phyloP scores from a whole-genome alignment of 768 basidiomycete genomes.

The Fomitopsis serialis region DNA sequence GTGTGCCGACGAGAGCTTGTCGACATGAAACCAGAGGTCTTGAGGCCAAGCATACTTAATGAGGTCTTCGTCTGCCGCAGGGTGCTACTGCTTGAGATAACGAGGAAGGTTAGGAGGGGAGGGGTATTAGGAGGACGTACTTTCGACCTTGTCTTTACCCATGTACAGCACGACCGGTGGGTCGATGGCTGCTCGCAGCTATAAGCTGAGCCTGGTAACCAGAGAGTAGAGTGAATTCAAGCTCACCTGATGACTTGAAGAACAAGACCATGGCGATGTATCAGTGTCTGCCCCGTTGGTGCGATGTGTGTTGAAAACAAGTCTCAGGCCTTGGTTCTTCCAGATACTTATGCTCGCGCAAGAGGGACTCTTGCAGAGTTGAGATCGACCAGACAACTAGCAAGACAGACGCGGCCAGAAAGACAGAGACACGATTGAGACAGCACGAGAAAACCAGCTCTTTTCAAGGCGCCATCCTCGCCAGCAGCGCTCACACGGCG shows the following conservation, averaged over 20 bases:
- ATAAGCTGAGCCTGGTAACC: background rate
- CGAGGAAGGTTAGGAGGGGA: background rate
- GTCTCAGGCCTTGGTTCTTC: no score
- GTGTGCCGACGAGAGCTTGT: constrained; percentile 94
- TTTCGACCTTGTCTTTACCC: constrained; percentile 97
- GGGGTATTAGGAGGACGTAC: constrained; percentile 43
- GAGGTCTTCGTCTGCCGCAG: constrained; percentile 78
- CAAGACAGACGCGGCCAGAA: no score
- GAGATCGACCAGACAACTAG: no score
- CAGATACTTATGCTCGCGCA: no score
- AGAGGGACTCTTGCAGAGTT: no score
- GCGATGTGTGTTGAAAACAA: no score
- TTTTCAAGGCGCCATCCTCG: no score
- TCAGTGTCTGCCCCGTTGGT: no score
- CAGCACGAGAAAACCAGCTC: no score
- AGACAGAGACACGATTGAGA: no score
- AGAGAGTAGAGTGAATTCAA: background rate
- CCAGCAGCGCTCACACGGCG: no score
- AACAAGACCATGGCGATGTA: constrained; percentile 42
- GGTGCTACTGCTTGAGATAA: background rate
- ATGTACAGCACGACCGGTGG: constrained; percentile 81
- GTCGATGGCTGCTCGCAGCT: constrained; percentile 37
- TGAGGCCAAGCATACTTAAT: constrained; percentile 90
- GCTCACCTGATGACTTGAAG: constrained; percentile 48
- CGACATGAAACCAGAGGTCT: constrained; percentile 95